Conservation (phyloP, 305 asterid genomes). For the Fraxinus latifolia region DNA sequence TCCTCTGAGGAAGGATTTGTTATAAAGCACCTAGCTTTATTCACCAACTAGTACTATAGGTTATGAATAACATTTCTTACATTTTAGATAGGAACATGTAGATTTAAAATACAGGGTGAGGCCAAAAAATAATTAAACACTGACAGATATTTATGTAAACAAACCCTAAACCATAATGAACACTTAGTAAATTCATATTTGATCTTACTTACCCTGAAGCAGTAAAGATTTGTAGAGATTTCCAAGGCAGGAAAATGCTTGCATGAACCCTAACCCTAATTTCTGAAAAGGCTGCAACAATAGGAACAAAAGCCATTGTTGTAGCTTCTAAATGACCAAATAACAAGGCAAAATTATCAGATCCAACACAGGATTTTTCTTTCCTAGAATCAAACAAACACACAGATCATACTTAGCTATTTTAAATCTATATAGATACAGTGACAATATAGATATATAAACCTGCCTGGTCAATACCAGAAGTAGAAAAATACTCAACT, state of each 20-base stretch:
- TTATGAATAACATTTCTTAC: background rate
- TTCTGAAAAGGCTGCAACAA: background rate
- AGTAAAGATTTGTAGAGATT: background rate
- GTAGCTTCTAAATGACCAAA: background rate
- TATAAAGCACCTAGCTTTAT: background rate
- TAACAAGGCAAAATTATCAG: background rate
- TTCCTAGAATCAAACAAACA: background rate
- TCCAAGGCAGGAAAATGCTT: constrained; percentile 14
- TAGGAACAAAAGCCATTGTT: background rate
- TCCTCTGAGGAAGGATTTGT: background rate
- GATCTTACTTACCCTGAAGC: background rate
- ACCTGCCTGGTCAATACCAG: background rate
- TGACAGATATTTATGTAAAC: background rate
- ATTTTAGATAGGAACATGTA: background rate
- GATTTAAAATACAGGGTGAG: background rate
- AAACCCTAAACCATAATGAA: background rate
- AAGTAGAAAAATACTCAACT: background rate
- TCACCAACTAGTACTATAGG: background rate
- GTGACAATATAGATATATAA: background rate
- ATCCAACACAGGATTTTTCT: constrained; percentile 17
- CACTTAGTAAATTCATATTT: background rate
- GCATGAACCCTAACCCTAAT: constrained; percentile 54
- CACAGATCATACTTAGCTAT: background rate
- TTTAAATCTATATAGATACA: background rate
- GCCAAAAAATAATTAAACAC: background rate